Conservation (phyloP, 1,139 yeast genomes). For the Pichia sp. region DNA sequence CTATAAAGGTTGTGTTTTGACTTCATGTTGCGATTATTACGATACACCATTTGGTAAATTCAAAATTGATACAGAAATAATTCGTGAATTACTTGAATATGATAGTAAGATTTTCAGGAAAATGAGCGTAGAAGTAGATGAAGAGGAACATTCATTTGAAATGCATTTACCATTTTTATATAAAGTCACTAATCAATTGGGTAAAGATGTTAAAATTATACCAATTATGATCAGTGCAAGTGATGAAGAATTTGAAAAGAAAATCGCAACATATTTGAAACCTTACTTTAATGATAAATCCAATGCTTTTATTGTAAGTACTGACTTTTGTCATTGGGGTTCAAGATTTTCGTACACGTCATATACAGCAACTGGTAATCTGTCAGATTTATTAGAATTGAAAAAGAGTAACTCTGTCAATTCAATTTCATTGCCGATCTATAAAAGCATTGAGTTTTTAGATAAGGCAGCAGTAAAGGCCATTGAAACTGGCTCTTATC, state of each 20-base stretch:
- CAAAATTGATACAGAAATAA: slow-evolving; percentile 51
- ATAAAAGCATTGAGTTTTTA: slow-evolving; percentile 63
- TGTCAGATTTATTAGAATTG: slow-evolving; percentile 26
- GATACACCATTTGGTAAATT: slow-evolving; percentile 80
- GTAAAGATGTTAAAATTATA: slow-evolving; percentile 47
- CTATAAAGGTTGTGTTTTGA: slow-evolving; percentile 52
- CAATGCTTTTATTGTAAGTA: slow-evolving; percentile 71
- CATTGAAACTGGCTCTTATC: slow-evolving; percentile 46
- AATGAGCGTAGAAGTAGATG: slow-evolving; percentile 61
- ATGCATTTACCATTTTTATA: slow-evolving; percentile 84
- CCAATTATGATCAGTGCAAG: slow-evolving; percentile 79
- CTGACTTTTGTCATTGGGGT: slow-evolving; percentile 98
- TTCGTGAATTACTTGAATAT: slow-evolving; percentile 30
- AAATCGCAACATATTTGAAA: slow-evolving; percentile 43
- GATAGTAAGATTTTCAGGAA: slow-evolving; percentile 37
- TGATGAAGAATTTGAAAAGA: slow-evolving; percentile 38
- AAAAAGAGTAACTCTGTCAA: slow-evolving; percentile 15
- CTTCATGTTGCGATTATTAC: slow-evolving; percentile 50
- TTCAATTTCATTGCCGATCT: slow-evolving; percentile 38
- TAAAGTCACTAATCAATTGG: slow-evolving; percentile 35
- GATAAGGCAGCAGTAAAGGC: slow-evolving; percentile 67
- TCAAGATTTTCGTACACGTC: slow-evolving; percentile 63
- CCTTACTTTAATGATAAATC: slow-evolving; percentile 50
- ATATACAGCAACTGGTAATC: slow-evolving; percentile 37
- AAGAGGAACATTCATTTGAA: slow-evolving; percentile 88